A percentile compares a stretch with the other conserved stretches of the same genome.
Evolutionary conservation across 1,284 basidiomycete species (phyloP).

Genomic region (Sporisorium graminicola): DNA sequence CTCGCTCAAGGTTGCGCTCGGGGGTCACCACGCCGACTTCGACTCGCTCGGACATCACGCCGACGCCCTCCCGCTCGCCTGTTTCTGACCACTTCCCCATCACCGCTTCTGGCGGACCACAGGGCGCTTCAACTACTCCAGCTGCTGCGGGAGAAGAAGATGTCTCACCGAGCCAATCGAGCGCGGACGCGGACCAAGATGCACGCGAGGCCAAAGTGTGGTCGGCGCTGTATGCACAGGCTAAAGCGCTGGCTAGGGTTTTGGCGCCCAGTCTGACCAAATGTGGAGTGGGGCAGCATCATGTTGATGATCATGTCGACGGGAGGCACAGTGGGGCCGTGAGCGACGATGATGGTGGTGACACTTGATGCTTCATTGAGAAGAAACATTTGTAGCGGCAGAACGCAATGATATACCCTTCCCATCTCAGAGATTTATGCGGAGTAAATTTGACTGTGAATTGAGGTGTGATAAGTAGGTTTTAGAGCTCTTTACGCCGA

Average conservation of each 20-base stretch:
- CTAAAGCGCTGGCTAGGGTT: slow-evolving; percentile 40
- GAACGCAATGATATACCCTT: slow-evolving; percentile 24
- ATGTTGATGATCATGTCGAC: slow-evolving; percentile 12
- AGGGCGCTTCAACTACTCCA: not conserved
- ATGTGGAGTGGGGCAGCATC: slow-evolving; percentile 33
- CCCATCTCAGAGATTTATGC: too few species aligned
- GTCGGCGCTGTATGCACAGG: slow-evolving; percentile 37
- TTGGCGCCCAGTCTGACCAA: slow-evolving; percentile 39
- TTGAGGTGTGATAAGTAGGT: too few species aligned
- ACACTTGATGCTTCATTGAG: not conserved
- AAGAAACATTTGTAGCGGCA: not conserved
- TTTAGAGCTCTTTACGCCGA: too few species aligned
- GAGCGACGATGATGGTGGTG: slow-evolving; percentile 37
- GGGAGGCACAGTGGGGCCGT: slow-evolving; percentile 18
- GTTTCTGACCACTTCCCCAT: slow-evolving; percentile 35
- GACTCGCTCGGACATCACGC: slow-evolving; percentile 14
- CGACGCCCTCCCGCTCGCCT: slow-evolving; percentile 34
- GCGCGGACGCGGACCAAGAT: slow-evolving; percentile 5
- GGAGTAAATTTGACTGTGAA: too few species aligned
- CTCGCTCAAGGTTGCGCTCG: slow-evolving; percentile 32
- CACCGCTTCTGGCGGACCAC: not conserved
- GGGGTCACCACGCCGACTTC: slow-evolving; percentile 41
- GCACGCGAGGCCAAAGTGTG: slow-evolving; percentile 32
- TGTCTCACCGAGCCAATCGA: not conserved
- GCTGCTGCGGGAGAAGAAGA: not conserved